Conservation (phyloP, 495 filamentous ascomycete species). For the Trichoderma reesei region DNA sequence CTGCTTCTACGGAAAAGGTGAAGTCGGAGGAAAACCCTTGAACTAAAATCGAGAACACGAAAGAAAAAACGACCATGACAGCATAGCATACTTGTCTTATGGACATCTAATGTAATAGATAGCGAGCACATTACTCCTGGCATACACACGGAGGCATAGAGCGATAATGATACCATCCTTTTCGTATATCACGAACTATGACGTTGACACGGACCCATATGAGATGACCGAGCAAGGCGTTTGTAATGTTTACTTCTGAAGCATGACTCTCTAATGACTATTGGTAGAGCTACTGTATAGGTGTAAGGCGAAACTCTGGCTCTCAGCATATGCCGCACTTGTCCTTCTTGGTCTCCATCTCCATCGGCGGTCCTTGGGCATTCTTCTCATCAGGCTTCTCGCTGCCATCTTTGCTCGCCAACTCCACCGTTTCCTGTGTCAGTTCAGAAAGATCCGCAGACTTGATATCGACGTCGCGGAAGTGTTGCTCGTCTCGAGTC, state of each 20-base stretch:
- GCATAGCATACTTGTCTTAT: not conserved
- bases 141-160: not conserved
- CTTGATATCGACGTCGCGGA: constrained; percentile 2
- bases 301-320: too few species aligned
- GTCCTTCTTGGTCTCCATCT: not conserved
- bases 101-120: not conserved
- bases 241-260: not conserved
- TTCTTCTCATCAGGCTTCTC: not conserved
- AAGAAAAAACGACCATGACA: not conserved
- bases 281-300: not conserved
- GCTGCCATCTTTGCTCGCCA: not conserved
- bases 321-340: not conserved
- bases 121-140: not conserved
- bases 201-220: not conserved
- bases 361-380: not conserved
- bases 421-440: not conserved
- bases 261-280: not conserved
- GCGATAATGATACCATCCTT: constrained; percentile 1
- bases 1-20: not conserved
- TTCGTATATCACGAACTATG: not conserved
- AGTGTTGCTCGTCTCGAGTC: constrained; percentile 19
- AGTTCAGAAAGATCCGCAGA: not conserved
- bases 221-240: not conserved
- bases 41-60: not conserved
- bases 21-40: not conserved